These are phyloP conservation scores for Didymella sp. DNA, from an alignment of 2,329 filamentous ascomycete species.

Conservation along the genomic window DNA sequence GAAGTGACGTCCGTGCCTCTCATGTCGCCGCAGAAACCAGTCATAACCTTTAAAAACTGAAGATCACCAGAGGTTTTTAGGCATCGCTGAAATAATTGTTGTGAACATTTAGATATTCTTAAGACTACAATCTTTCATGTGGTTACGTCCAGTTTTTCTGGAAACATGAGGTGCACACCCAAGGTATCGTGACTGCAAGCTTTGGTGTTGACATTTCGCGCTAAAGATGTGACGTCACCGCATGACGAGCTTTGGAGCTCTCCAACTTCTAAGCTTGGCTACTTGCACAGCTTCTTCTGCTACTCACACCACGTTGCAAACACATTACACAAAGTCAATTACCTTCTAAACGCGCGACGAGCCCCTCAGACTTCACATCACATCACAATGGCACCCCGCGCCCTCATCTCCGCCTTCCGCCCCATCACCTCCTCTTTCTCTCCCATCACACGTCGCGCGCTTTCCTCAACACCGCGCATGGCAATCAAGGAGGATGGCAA, in stretches of 20 bases:
- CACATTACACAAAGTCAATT: neutral
- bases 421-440: conserved; percentile 15
- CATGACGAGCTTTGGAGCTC: conserved; percentile 9
- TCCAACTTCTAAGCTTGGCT: conserved; percentile 1
- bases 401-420: conserved; percentile 23
- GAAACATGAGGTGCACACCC: neutral
- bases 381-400: conserved; percentile 26
- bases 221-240: conserved; percentile 9
- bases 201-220: conserved; percentile 6
- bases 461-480: conserved; percentile 42
- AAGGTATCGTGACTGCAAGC: conserved; percentile 5
- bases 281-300: conserved; percentile 1
- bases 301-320: neutral
- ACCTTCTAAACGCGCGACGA: neutral
- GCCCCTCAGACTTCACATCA: neutral
- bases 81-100: no score
- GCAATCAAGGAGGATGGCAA: conserved; percentile 52
- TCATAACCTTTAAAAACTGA: no score
- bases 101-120: no score
- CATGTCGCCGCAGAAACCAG: no score
- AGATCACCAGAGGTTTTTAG: no score
- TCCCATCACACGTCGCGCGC: conserved; percentile 29
- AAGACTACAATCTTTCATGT: no score
- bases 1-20: no score
- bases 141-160: no score